Percentiles rank a stretch among this genome's conserved stretches.
Evolutionary conservation across 2,329 filamentous ascomycete species (phyloP).

Genomic region (Aaosphaeria pasadenensis): DNA sequence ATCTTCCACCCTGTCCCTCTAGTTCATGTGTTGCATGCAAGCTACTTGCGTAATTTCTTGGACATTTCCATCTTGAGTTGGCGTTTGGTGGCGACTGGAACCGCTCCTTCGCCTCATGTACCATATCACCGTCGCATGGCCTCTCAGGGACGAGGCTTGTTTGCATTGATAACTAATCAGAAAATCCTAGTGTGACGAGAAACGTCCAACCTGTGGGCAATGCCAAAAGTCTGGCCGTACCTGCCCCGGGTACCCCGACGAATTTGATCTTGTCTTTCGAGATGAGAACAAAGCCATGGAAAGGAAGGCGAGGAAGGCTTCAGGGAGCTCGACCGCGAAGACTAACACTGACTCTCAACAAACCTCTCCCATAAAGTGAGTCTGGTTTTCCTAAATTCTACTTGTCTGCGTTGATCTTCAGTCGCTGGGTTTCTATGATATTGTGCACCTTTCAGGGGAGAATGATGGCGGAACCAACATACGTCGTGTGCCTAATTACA

Average conservation of each 20-base stretch:
- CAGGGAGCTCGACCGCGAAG: slow-evolving; percentile 12
- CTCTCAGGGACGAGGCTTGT: background rate
- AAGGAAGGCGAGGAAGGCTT: slow-evolving; percentile 54
- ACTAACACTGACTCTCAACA: slow-evolving; percentile 15
- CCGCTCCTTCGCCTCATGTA: background rate
- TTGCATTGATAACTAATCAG: background rate
- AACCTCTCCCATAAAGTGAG: slow-evolving; percentile 29
- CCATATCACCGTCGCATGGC: background rate
- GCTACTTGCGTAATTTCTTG: too few species aligned
- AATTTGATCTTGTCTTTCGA: slow-evolving; percentile 70
- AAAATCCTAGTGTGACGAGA: slow-evolving; percentile 32
- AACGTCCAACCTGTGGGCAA: slow-evolving; percentile 33
- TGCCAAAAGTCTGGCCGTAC: slow-evolving; percentile 30
- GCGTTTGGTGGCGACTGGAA: background rate
- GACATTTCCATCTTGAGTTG: background rate
- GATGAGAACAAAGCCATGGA: slow-evolving; percentile 70
- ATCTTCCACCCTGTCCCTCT: background rate
- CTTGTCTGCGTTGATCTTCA: too few species aligned
- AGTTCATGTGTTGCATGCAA: too few species aligned
- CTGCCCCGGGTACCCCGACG: slow-evolving; percentile 50
- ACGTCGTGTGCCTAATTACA: too few species aligned
- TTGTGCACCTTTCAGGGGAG: too few species aligned
- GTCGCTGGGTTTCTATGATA: too few species aligned
- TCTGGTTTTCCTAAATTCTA: background rate
- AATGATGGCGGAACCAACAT: too few species aligned